phyloP scores from a whole-genome alignment of 352 stramenopile genomes.

The Thraustochytrium sp. region DNA sequence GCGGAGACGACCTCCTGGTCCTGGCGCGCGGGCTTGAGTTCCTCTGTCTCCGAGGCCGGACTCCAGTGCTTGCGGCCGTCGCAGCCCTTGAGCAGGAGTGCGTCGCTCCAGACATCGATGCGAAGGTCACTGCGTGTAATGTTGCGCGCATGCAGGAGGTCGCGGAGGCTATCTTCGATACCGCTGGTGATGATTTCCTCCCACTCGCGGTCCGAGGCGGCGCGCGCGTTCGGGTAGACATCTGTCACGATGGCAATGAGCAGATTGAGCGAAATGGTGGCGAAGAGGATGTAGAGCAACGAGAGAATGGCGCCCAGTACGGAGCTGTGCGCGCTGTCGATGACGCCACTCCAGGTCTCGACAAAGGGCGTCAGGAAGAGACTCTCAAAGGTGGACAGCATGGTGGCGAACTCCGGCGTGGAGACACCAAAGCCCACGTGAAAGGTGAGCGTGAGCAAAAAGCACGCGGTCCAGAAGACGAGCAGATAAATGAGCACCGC shows the following conservation, averaged over 20 bases:
- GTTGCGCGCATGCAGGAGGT: not conserved
- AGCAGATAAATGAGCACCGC: constrained; percentile 34
- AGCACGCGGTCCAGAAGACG: not conserved
- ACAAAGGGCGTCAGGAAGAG: constrained; percentile 35
- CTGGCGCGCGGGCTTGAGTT: too few species aligned
- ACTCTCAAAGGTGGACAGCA: not conserved
- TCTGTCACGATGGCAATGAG: constrained; percentile 39
- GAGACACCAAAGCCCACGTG: constrained; percentile 25
- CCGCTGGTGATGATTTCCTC: constrained; percentile 32
- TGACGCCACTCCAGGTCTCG: constrained; percentile 10
- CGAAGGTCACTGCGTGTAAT: not conserved
- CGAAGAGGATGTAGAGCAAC: constrained; percentile 44
- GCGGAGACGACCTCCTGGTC: too few species aligned
- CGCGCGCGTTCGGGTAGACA: not conserved
- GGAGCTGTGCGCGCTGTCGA: not conserved
- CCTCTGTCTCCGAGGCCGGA: not conserved
- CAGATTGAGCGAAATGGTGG: constrained; percentile 27
- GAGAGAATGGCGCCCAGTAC: not conserved
- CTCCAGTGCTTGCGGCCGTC: constrained; percentile 20
- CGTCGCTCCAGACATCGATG: constrained; percentile 8
- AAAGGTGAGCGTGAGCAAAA: constrained; percentile 31
- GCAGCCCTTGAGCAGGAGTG: not conserved
- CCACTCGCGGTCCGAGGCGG: constrained; percentile 3
- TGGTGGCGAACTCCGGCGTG: not conserved
- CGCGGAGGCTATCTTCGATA: constrained; percentile 21